Conservation (phyloP, 805 yeast species). For the Cephaloascus albidus region DNA sequence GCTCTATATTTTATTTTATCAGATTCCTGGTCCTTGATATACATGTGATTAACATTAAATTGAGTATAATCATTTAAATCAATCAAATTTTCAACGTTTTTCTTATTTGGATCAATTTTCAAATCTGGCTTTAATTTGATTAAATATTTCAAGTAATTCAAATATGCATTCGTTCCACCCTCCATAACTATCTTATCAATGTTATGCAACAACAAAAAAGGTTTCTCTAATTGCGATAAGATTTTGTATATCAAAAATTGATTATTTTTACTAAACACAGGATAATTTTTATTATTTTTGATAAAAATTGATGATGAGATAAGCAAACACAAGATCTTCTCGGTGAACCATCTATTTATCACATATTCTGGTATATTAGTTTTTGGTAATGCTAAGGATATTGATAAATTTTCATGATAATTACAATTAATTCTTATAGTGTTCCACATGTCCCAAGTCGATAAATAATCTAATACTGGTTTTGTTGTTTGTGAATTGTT, state of each 20-base stretch:
- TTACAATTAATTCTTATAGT: constrained; percentile 47
- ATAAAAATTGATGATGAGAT: constrained; percentile 49
- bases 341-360: constrained; percentile 55
- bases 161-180: constrained; percentile 23
- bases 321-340: constrained; percentile 52
- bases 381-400: constrained; percentile 69
- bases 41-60: too few species aligned
- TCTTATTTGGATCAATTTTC: not conserved
- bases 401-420: constrained; percentile 48
- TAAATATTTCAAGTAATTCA: constrained; percentile 15
- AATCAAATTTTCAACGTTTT: not conserved
- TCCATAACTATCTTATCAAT: constrained; percentile 27
- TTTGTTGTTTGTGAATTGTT: constrained; percentile 9
- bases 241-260: constrained; percentile 39
- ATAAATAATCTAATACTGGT: constrained; percentile 31
- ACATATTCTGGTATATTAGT: constrained; percentile 40
- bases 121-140: not conserved
- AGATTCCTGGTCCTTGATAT: too few species aligned
- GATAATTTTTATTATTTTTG: constrained; percentile 50
- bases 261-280: constrained; percentile 52
- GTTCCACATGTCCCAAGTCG: constrained; percentile 74
- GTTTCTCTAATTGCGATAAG: constrained; percentile 25
- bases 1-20: not conserved
- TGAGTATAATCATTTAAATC: too few species aligned
- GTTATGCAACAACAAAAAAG: constrained; percentile 44